phyloP scores from a whole-genome alignment of 2,329 filamentous ascomycete genomes.

The Scedosporium boydii region DNA sequence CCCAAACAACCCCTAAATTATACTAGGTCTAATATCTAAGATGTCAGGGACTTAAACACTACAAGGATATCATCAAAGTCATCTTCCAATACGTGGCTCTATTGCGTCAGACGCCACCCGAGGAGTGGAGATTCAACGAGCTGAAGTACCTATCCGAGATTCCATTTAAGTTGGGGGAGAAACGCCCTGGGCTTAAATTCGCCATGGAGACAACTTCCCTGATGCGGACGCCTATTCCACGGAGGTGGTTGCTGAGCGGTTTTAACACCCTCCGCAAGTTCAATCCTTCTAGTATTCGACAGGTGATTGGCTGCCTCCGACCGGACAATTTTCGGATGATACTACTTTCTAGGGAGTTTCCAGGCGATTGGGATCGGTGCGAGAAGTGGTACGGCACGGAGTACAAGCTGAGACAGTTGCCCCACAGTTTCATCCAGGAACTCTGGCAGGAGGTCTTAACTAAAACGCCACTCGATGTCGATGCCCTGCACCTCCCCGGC shows the following conservation, averaged over 20 bases:
- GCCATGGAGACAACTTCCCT: constrained; percentile 74
- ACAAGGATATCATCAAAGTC: constrained; percentile 70
- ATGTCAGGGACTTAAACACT: constrained; percentile 58
- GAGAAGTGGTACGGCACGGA: constrained; percentile 99
- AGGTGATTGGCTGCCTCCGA: constrained; percentile 62
- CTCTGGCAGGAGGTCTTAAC: constrained; percentile 52
- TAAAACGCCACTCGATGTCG: constrained; percentile 50
- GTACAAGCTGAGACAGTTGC: constrained; percentile 74
- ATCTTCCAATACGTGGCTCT: constrained; percentile 89
- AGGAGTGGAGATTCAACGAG: constrained; percentile 91
- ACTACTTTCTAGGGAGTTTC: constrained; percentile 73
- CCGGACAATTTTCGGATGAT: constrained; percentile 86
- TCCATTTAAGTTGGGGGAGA: constrained; percentile 91
- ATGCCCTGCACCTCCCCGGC: constrained; percentile 75
- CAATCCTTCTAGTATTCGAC: constrained; percentile 64
- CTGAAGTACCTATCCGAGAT: constrained; percentile 85
- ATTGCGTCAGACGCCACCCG: constrained; percentile 67
- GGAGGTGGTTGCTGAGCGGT: constrained; percentile 80
- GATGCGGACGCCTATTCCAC: constrained; percentile 85
- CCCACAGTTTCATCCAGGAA: constrained; percentile 62
- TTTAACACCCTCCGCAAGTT: constrained; percentile 70
- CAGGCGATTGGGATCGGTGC: constrained; percentile 74
- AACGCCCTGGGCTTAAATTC: constrained; percentile 80
- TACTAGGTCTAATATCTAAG: not conserved
- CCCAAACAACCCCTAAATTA: not conserved